phyloP scores from a whole-genome alignment of 805 yeast genomes.

The Wickerhamomyces ciferrii region DNA sequence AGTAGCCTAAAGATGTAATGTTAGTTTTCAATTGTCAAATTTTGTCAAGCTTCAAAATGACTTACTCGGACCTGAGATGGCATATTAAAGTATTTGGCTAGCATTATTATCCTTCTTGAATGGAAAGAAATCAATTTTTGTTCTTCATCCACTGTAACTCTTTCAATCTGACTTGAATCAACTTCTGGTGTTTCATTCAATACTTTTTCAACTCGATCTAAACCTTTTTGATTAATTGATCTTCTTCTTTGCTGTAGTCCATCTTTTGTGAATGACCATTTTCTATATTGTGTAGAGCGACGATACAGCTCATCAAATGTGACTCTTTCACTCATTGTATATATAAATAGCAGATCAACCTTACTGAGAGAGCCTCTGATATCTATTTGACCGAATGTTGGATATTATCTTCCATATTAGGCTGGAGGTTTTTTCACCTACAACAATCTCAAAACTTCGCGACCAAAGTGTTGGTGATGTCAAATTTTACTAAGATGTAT shows the following conservation, averaged over 20 bases:
- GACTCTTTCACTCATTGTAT: conserved; percentile 28
- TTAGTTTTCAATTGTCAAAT: not conserved
- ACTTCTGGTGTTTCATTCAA: conserved; percentile 25
- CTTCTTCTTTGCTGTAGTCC: conserved; percentile 45
- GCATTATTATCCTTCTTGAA: conserved; percentile 62
- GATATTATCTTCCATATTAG: too few relatives aligned
- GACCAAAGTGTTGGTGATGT: too few relatives aligned
- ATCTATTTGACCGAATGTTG: too few relatives aligned
- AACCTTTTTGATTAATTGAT: conserved; percentile 53
- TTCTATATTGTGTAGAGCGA: conserved; percentile 73
- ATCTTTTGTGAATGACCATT: conserved; percentile 77
- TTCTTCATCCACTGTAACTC: conserved; percentile 67
- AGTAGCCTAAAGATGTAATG: conserved; percentile 41
- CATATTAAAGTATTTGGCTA: conserved; percentile 69
- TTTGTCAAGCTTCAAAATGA: not conserved
- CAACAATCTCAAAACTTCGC: conserved; percentile 2
- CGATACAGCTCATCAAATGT: conserved; percentile 86
- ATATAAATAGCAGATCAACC: too few relatives aligned
- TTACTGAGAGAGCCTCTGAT: too few relatives aligned
- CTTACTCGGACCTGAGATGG: conserved; percentile 74
- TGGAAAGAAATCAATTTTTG: conserved; percentile 60
- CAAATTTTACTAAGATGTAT: too few relatives aligned
- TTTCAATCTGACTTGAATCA: conserved; percentile 25
- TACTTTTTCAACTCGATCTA: conserved; percentile 24
- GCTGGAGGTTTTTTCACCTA: not conserved